Evolutionary conservation across 305 asterid genomes (phyloP).

Genomic region (Fraxinus latifolia): DNA sequence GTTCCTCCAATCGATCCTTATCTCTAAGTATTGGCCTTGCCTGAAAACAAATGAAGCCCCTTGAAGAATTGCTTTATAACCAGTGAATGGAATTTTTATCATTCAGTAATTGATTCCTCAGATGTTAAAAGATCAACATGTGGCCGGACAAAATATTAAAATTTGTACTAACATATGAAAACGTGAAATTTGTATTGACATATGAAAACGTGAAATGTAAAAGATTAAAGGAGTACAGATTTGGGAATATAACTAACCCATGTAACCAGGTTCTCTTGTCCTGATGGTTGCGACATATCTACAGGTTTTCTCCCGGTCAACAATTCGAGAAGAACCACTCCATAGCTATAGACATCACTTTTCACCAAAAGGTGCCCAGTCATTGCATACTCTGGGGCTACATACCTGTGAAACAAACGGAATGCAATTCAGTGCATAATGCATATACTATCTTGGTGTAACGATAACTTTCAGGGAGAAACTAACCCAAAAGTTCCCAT

Average conservation of each 20-base stretch:
- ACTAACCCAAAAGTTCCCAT: slow-evolving; percentile 99
- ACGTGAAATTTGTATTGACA: neutral
- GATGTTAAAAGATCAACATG: neutral
- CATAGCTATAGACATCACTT: slow-evolving; percentile 97
- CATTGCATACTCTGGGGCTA: slow-evolving; percentile 99
- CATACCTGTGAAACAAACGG: slow-evolving; percentile 54
- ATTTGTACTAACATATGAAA: neutral
- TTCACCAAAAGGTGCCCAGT: slow-evolving; percentile 95
- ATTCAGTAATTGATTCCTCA: neutral
- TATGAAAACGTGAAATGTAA: neutral
- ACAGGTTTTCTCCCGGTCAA: slow-evolving; percentile 94
- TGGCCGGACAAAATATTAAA: neutral
- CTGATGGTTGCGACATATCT: slow-evolving; percentile 92
- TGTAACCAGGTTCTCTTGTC: slow-evolving; percentile 94
- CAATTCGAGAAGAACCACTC: slow-evolving; percentile 93
- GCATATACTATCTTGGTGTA: neutral
- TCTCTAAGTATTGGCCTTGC: slow-evolving; percentile 87
- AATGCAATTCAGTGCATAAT: slow-evolving; percentile 15
- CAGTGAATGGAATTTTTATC: neutral
- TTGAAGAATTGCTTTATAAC: neutral
- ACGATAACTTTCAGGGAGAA: neutral
- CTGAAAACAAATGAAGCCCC: slow-evolving; percentile 41
- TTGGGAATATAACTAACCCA: slow-evolving; percentile 57
- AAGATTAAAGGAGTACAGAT: neutral
- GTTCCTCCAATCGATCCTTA: slow-evolving; percentile 83